phyloP scores from a whole-genome alignment of 2,329 filamentous ascomycete genomes.

The Tolypocladium amazonense region DNA sequence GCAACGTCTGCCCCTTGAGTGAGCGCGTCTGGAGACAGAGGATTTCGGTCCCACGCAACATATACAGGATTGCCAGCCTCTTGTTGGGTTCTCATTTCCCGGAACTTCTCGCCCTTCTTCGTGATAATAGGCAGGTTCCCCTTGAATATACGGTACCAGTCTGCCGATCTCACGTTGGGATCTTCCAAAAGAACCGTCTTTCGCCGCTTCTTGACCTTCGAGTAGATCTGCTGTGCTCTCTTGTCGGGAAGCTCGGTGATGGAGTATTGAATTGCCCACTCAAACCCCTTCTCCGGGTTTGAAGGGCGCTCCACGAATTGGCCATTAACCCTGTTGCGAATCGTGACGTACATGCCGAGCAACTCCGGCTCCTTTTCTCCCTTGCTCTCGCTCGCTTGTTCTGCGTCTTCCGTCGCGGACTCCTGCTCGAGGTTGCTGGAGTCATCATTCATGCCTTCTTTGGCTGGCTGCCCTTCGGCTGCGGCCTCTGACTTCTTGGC shows the following conservation, averaged over 20 bases:
- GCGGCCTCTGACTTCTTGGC: constrained; percentile 11
- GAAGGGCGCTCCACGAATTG: constrained; percentile 49
- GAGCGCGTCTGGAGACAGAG: constrained; percentile 6
- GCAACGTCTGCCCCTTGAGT: not conserved
- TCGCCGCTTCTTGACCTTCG: constrained; percentile 44
- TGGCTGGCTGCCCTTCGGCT: not conserved
- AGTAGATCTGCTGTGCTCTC: constrained; percentile 42
- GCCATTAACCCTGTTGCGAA: constrained; percentile 64
- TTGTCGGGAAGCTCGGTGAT: constrained; percentile 48
- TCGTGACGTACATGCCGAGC: constrained; percentile 59
- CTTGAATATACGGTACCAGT: constrained; percentile 36
- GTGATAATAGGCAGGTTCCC: constrained; percentile 31
- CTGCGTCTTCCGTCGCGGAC: not conserved
- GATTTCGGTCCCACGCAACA: constrained; percentile 32
- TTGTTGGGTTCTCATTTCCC: constrained; percentile 40
- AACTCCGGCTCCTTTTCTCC: not conserved
- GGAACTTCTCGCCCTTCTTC: constrained; percentile 45
- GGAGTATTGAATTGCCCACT: constrained; percentile 74
- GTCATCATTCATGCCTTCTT: not conserved
- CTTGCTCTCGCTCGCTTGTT: not conserved
- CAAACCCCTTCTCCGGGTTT: constrained; percentile 21
- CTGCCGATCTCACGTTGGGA: constrained; percentile 26
- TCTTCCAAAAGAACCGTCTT: constrained; percentile 30
- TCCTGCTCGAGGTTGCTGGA: not conserved
- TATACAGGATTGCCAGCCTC: constrained; percentile 36